Base-by-base conservation (phyloP, 2,329 filamentous ascomycete genomes). In the Cercospora nicotianae region DNA sequence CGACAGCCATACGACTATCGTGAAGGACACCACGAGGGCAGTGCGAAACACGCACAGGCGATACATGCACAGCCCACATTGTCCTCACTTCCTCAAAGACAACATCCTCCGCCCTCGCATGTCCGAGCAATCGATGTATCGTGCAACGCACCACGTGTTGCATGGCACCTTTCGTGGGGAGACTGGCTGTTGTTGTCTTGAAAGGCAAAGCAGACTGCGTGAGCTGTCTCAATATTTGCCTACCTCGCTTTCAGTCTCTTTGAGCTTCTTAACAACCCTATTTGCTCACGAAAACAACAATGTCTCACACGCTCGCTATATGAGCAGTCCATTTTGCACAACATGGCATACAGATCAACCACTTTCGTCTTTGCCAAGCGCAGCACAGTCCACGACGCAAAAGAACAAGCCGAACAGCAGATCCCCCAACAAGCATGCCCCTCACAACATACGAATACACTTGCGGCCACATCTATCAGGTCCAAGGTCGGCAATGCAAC, bases 391-490 rank as follows among this genome's bases (percentile, higher is more conserved):
- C 23, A 23, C 20, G 5, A 28, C 10, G 23, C 23, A 26, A 55
- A n/a, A 26, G 26, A 23, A 55, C 10, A 30, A 55, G 10, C 20
- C 45, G 10, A 51, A 23, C 20, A 13, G 45, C 45, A 13, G 13
- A 20, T 13, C 26, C 26, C 5, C 7, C 26, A 26, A 55, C 12
- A 51, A 61, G 55, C 18, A 75, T 74, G 72, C 73, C 72, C 16
- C 67, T 74, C 16, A 72, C 68, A 30, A 71, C 65, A 48, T 72
- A 71, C 69, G 58, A 64, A 65, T 73, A 75, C 69, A 65, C 67
- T 60, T 75, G 73, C 66, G 72, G 70, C 57, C 72, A 73, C 66
- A 59, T 62, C 33, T 70, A 67, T 23, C 63, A 68, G 63, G 61
- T 73, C 33, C 69, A 73, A 72, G 72, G 72, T 20, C 70, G 69